Conservation (phyloP, 2,329 filamentous ascomycete genomes). For the Bipolaris zeicola region DNA sequence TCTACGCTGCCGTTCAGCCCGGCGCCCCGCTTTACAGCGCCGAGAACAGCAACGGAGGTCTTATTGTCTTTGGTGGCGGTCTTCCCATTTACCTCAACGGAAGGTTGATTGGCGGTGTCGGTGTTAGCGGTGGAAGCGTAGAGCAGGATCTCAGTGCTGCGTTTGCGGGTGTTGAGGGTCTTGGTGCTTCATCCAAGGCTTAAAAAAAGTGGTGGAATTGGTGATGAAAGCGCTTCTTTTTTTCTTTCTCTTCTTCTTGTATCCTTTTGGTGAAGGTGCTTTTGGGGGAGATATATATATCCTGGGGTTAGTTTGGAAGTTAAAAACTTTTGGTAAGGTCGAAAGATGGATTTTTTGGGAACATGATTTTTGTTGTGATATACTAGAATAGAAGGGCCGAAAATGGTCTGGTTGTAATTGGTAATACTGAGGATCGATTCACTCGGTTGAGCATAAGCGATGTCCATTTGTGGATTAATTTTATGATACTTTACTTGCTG, state of each 20-base stretch:
- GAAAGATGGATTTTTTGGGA: neutral
- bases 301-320: neutral
- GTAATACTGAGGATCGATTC: neutral
- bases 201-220: neutral
- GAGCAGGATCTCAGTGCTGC: slow-evolving; percentile 35
- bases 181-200: slow-evolving; percentile 22
- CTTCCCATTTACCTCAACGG: slow-evolving; percentile 35
- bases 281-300: neutral
- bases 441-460: neutral
- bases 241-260: too few species aligned
- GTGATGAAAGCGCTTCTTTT: neutral
- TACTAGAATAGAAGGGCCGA: neutral
- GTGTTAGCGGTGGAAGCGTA: slow-evolving; percentile 38
- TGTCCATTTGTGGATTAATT: slow-evolving; percentile 1
- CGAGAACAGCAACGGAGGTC: slow-evolving; percentile 35
- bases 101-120: slow-evolving; percentile 35
- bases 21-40: slow-evolving; percentile 29
- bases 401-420: neutral
- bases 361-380: neutral
- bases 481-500: slow-evolving; percentile 6
- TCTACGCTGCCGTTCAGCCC: slow-evolving; percentile 24
- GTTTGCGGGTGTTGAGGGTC: slow-evolving; percentile 20
- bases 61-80: slow-evolving; percentile 38
- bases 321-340: neutral
- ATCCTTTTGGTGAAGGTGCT: neutral